Evolutionary conservation across 1,139 yeast species (phyloP), one percentile per base, ranked within the genome.

Genomic region (Pichia sp.): DNA sequence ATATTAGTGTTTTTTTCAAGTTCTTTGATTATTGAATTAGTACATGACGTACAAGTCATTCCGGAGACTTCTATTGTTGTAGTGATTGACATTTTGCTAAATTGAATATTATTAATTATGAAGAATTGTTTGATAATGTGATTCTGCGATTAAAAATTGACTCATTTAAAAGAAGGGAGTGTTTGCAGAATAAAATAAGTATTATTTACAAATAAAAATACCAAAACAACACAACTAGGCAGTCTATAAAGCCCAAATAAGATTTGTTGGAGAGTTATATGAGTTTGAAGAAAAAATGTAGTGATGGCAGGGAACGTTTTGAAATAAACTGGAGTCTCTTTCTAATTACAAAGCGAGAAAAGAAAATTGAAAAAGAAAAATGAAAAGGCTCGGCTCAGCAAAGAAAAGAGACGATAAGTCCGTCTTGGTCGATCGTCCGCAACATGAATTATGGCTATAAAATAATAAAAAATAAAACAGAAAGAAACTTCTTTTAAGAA

Each of bases 1-100:
- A 81, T 81, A 1, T 87, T 87, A 0, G 66, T 66, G 9, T 77
- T 48, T 0, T 63, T 60, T 52, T 75, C 73, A 22, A 88, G 68
- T 3, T 82, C 81, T 19, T 68, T 67, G 1, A 84, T 80, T 33
- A 89, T 79, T 1, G 90, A 72, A 1, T 81, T 74, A 5, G 83
- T 78, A 65, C 96, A 89, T 1, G 93, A 78, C 3, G 91, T 85
- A 63, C 96, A 89, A 11, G 96, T 87, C 96, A 89, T 89, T 3
- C 96, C 96, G 58, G 68, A 54, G 56, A 64, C 55, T 8, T 47
- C 46, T 18, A 60, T 43, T 25, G 43, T 52, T 0, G 61, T 58
- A 16, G 53, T 57, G 8, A 48, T 30, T 13, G 52, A 13, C 58
- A 53, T 54, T 18, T 34, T n/a, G 13, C 7, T 3, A 11, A 36